These are phyloP conservation scores for Claviceps arundinis DNA, from an alignment of 2,329 filamentous ascomycete species.

Conservation along the genomic window DNA sequence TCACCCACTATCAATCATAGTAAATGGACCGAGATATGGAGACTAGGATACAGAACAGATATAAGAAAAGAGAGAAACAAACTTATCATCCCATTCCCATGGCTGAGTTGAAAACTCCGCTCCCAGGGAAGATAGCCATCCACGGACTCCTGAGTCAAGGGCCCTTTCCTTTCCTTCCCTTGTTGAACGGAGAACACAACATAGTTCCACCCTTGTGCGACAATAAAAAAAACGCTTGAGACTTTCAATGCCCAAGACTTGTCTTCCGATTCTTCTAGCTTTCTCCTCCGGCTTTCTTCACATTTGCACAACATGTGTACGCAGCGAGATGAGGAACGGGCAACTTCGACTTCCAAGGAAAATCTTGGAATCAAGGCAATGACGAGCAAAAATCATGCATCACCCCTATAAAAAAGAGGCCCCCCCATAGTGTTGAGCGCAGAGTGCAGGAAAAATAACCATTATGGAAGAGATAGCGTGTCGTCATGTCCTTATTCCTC, in stretches of 20 bases:
- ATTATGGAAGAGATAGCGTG: not conserved
- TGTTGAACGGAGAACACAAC: not conserved
- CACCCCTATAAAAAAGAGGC: not conserved
- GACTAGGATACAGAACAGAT: not conserved
- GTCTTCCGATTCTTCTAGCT: not conserved
- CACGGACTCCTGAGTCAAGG: too few species aligned
- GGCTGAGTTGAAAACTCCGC: slow-evolving; percentile 5
- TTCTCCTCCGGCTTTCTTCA: not conserved
- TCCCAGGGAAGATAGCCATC: not conserved
- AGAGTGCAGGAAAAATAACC: not conserved
- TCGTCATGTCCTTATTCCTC: not conserved
- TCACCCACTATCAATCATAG: not conserved
- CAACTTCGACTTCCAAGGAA: not conserved
- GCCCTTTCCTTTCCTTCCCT: not conserved
- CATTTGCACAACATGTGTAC: not conserved
- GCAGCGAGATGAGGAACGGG: not conserved
- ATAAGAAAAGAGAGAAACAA: not conserved
- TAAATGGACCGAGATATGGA: not conserved
- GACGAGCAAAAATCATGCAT: not conserved
- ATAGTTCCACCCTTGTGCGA: too few species aligned
- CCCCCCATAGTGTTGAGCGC: not conserved
- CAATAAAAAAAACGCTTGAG: not conserved
- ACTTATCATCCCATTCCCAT: not conserved
- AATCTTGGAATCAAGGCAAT: too few species aligned
- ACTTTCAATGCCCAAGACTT: not conserved